Evolutionary conservation across 1,284 basidiomycete species (phyloP), one percentile per base, ranked within the genome.

Genomic region (Caloboletus firmus): DNA sequence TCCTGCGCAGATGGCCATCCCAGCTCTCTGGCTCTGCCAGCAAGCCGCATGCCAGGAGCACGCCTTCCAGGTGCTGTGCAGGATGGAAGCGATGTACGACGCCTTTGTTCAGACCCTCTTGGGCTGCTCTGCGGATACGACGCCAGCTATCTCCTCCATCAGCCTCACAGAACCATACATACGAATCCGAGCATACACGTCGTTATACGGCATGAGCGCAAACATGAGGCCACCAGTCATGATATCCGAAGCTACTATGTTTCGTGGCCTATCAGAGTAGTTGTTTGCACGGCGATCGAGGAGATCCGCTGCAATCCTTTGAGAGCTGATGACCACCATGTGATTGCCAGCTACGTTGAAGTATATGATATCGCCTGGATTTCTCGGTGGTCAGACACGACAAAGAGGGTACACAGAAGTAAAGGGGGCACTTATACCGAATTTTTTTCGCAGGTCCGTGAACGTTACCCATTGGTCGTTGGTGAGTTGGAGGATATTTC

Each of bases 261-360:
- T 45, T 22, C 22, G 36, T 12, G 55, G 46, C 7, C 54, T 45
- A 26, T 56, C 55, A 0, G 55, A 56, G 41, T 56, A 56, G 17
- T 45, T 56, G 3, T 13, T 28, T 2, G 55, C 55, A 26, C 55
- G 55, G 5, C 54, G 55, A 18, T 56, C 55, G 28, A 56, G 55
- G 22, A 56, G 54, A 31, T 56, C 55, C 5, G 39, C 43, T n/a
- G 31, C 55, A 15, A 56, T 37, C 15, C 8, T 50, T 32, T 32
- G 55, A 11, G 55, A 57, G 28, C 56, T 58, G 17, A 57, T 34
- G 7, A 53, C 39, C 13, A 57, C 45, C 49, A 58, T 53, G 15
- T 43, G 49, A 2, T 48, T 28, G 6, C 56, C 56, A 36, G 49
- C 55, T 5, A 45, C 13, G 11, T 57, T 52, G 44, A 58, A 41